These are phyloP conservation scores for Castanopsis chinensis DNA, from an alignment of 306 rosid species.

Conservation along the genomic window DNA sequence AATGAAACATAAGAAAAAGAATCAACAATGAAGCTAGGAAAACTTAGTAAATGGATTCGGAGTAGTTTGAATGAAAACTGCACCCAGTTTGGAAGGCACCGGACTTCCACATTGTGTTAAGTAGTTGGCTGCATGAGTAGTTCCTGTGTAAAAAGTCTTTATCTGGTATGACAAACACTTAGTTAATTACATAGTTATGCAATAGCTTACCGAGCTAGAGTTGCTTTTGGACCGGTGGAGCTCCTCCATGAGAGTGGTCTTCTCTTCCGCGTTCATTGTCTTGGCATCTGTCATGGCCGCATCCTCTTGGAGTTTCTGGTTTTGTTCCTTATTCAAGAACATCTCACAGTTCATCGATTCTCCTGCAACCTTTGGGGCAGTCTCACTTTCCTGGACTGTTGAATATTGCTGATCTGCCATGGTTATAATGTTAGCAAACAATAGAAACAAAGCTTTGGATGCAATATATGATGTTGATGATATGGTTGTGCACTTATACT, in stretches of 20 bases:
- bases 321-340: slow-evolving; percentile 16
- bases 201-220: slow-evolving; percentile 50
- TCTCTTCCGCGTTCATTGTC: slow-evolving; percentile 36
- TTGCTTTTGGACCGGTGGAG: slow-evolving; percentile 42
- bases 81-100: not conserved
- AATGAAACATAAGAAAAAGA: no score
- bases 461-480: not conserved
- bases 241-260: slow-evolving; percentile 38
- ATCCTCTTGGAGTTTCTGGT: not conserved
- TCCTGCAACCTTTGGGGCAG: slow-evolving; percentile 12
- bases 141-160: no score
- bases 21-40: no score
- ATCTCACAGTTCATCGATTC: slow-evolving; percentile 20
- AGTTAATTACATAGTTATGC: not conserved
- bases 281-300: not conserved
- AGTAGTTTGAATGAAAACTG: not conserved
- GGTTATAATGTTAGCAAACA: not conserved
- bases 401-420: slow-evolving; percentile 31
- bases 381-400: slow-evolving; percentile 14
- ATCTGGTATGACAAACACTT: no score
- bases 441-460: slow-evolving; percentile 4
- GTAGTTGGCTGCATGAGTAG: no score
- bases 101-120: no score
- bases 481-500: not conserved
- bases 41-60: no score